Evolutionary conservation across 2,329 filamentous ascomycete genomes (phyloP).

Genomic region (Neocatenulostroma microsporum): DNA sequence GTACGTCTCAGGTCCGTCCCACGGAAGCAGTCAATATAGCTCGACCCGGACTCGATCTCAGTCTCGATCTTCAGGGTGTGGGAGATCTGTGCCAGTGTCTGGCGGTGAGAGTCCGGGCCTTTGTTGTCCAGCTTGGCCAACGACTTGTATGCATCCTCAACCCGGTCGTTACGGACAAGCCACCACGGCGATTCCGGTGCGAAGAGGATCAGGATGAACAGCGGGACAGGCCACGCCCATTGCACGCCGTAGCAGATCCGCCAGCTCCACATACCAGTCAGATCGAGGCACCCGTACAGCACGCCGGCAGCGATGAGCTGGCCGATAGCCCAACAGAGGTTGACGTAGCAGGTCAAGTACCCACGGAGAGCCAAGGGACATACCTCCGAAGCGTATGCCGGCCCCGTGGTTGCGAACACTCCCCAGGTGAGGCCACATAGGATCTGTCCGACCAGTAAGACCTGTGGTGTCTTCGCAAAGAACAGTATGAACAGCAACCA

Average conservation of each 20-base stretch:
- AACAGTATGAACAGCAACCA: slow-evolving; percentile 51
- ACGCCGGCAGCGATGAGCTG: slow-evolving; percentile 45
- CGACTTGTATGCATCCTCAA: slow-evolving; percentile 24
- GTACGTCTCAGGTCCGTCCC: slow-evolving; percentile 41
- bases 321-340: slow-evolving; percentile 55
- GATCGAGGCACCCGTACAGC: slow-evolving; percentile 20
- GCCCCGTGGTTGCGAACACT: slow-evolving; percentile 55
- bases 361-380: slow-evolving; percentile 49
- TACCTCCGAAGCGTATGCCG: slow-evolving; percentile 53
- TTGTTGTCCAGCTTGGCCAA: slow-evolving; percentile 24
- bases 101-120: slow-evolving; percentile 14
- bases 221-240: slow-evolving; percentile 28
- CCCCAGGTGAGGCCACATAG: slow-evolving; percentile 56
- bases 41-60: slow-evolving; percentile 29
- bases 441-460: slow-evolving; percentile 46
- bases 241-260: slow-evolving; percentile 35
- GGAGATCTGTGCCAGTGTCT: slow-evolving; percentile 30
- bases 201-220: slow-evolving; percentile 26
- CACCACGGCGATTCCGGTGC: slow-evolving; percentile 27
- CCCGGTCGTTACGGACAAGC: slow-evolving; percentile 24
- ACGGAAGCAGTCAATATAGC: slow-evolving; percentile 38
- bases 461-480: slow-evolving; percentile 40
- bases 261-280: slow-evolving; percentile 19
- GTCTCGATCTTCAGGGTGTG: slow-evolving; percentile 26
- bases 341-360: slow-evolving; percentile 51